phyloP scores from a whole-genome alignment of 805 yeast species.

The Blastobotrys mokoenaii region DNA sequence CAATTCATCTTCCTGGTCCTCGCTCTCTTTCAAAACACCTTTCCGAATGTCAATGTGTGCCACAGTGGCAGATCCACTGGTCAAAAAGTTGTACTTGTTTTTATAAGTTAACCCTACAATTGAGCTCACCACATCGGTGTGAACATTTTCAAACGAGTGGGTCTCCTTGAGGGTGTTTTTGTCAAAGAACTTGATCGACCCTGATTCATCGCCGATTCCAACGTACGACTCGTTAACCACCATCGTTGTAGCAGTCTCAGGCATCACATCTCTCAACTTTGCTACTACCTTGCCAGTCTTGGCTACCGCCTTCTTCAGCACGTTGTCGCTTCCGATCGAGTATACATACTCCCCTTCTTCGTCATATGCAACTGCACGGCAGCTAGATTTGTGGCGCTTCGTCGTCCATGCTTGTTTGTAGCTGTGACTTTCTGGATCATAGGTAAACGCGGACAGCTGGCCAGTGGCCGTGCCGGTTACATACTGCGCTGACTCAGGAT shows the following conservation, averaged over 20 bases:
- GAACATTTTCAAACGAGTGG: constrained; percentile 46
- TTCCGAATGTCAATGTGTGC: constrained; percentile 73
- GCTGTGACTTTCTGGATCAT: constrained; percentile 34
- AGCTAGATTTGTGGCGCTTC: constrained; percentile 82
- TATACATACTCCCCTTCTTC: constrained; percentile 49
- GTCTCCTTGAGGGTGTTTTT: constrained; percentile 42
- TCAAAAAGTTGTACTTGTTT: constrained; percentile 70
- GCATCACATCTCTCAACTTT: constrained; percentile 33
- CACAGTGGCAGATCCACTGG: constrained; percentile 76
- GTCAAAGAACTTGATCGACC: constrained; percentile 57
- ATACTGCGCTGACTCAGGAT: constrained; percentile 60
- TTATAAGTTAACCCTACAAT: constrained; percentile 61
- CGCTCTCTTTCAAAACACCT: constrained; percentile 57
- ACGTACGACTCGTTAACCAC: constrained; percentile 26
- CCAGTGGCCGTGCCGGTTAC: constrained; percentile 80
- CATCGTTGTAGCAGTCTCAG: constrained; percentile 22
- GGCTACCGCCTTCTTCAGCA: constrained; percentile 64
- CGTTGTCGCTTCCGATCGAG: constrained; percentile 72
- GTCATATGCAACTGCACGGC: constrained; percentile 63
- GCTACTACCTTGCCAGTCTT: constrained; percentile 68
- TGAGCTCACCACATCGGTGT: constrained; percentile 61
- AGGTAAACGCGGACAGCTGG: constrained; percentile 52
- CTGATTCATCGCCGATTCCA: constrained; percentile 54
- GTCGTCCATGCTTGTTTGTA: constrained; percentile 59
- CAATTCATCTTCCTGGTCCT: constrained; percentile 92